Conservation (phyloP, 768 basidiomycete genomes). For the Lentinus brumalis region DNA sequence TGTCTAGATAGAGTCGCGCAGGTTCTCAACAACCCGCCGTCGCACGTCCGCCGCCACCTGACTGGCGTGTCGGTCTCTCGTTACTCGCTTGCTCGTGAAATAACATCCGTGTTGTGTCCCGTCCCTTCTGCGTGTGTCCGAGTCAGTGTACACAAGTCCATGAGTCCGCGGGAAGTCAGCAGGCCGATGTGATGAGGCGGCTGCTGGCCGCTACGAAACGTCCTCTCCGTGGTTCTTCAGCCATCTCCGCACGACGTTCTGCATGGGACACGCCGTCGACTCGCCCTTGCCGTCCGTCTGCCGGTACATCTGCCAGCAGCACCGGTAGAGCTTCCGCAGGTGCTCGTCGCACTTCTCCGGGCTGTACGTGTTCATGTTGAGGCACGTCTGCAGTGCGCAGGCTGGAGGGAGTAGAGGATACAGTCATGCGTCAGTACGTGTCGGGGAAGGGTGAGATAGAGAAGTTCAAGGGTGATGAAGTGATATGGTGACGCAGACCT, state of each 20-base stretch:
- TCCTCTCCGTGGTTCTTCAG: conserved; percentile 49
- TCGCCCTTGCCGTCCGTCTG: conserved; percentile 39
- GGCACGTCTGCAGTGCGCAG: conserved; percentile 62
- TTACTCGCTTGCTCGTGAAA: too few relatives aligned
- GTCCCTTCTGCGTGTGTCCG: too few relatives aligned
- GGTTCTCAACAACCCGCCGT: too few relatives aligned
- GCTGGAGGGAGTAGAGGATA: conserved; percentile 39
- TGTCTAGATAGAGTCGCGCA: too few relatives aligned
- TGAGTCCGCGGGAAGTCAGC: too few relatives aligned
- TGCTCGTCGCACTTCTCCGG: conserved; percentile 62
- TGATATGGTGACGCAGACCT: conserved; percentile 11
- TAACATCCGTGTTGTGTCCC: too few relatives aligned
- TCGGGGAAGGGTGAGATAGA: not conserved
- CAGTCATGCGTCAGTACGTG: not conserved
- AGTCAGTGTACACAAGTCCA: too few relatives aligned
- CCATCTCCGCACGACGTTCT: conserved; percentile 57
- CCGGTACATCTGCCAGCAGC: conserved; percentile 63
- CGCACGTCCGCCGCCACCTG: too few relatives aligned
- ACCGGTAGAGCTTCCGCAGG: conserved; percentile 57
- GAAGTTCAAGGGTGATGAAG: not conserved
- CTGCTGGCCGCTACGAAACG: not conserved
- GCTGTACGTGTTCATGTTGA: conserved; percentile 62
- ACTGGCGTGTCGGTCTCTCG: too few relatives aligned
- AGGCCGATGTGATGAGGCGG: not conserved
- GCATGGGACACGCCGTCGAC: conserved; percentile 66